Conservation (phyloP, 225 moss, liverwort and hornwort genomes). For the Marchantia polymorpha region DNA sequence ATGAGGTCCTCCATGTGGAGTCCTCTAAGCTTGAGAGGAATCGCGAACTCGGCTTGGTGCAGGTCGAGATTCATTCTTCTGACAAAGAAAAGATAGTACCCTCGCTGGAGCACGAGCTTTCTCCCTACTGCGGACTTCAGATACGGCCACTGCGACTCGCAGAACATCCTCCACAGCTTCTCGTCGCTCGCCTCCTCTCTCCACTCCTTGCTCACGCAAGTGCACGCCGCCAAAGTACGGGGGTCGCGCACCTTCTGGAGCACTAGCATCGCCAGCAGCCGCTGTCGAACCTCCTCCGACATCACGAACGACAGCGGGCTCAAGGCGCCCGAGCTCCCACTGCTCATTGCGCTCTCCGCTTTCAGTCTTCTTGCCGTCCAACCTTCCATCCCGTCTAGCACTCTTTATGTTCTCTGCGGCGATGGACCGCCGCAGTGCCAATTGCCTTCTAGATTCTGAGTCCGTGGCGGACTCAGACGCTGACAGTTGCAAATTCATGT, state of each 20-base stretch:
- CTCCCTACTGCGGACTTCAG: neutral
- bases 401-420: no score
- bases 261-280: constrained; percentile 3
- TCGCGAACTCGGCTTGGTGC: no score
- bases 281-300: neutral
- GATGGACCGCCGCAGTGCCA: no score
- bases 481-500: no score
- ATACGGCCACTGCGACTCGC: neutral
- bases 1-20: neutral
- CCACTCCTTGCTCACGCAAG: neutral
- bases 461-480: no score
- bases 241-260: neutral
- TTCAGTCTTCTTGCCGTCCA: no score
- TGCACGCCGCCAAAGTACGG: neutral
- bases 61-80: constrained; percentile 4
- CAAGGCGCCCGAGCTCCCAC: neutral
- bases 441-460: no score
- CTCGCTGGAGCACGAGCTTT: neutral
- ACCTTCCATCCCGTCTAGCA: no score
- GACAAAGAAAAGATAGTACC: neutral
- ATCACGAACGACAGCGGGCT: neutral
- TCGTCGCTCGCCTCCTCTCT: constrained; percentile 12
- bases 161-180: neutral
- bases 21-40: neutral
- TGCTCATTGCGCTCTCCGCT: neutral